Evolutionary conservation across 2,329 filamentous ascomycete species (phyloP), one percentile per base, ranked within the genome.

Genomic region (Ilyonectria robusta): DNA sequence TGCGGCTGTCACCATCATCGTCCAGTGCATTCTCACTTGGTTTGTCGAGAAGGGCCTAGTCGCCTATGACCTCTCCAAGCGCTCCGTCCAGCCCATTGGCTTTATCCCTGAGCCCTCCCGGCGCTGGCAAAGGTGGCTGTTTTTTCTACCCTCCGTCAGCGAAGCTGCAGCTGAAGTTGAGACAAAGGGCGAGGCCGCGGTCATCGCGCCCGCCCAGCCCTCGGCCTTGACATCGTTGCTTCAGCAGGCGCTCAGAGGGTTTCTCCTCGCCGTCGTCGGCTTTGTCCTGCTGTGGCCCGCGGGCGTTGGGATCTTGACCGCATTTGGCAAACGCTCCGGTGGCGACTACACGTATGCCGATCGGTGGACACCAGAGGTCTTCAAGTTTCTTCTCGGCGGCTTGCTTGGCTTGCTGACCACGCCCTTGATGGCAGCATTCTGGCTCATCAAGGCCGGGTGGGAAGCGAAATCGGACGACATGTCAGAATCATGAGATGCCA

Each of bases 21-120:
- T 87, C 57, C 86, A 88, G 74, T 82, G 79, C 69, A 74, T 85
- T 68, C 78, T 86, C 53, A 88, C 86, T 23, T 88, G 86, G 86
- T 77, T 86, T 57, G 77, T 86, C 47, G 84, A 87, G 72, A 77
- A 82, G 40, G 65, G 81, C 31, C 74, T 87, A n/a, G 85, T 88
- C 29, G 83, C 82, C 70, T 77, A 78, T 23, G 85, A 88, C 75
- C 76, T 88, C 21, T 78, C 76, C 23, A 77, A 77, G 37, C 83
- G 84, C 37, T 79, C 78, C 9, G 80, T 88, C 50, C 81, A 84
- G 65, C 82, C 86, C 29, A 81, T 87, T 33, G 84, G 84, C 37
- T 84, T 84, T 69, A 65, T 83, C 68, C 70, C 74, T 6, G 75
- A 83, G 70, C 85, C 83, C 0, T 66, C 65, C 2, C 58, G 61